Percentiles rank a stretch among this genome's conserved stretches.
These are phyloP conservation scores for Tothia fuscella DNA, from an alignment of 2,329 filamentous ascomycete genomes.

Conservation along the genomic window DNA sequence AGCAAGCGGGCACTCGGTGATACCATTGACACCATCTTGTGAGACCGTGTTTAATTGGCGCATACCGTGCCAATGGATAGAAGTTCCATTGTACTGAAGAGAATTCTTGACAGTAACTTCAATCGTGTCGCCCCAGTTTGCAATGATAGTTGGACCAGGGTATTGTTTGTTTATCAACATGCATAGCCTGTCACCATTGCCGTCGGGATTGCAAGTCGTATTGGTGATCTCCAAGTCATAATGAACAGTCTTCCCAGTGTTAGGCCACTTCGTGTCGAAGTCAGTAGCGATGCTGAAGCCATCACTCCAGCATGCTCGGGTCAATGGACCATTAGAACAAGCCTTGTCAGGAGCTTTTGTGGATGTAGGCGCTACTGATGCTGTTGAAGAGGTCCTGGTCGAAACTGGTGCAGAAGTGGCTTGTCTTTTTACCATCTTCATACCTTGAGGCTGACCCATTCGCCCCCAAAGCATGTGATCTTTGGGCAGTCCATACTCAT, in stretches of 20 bases:
- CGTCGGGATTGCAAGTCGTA: constrained; percentile 25
- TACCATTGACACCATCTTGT: constrained; percentile 40
- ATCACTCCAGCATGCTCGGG: constrained; percentile 30
- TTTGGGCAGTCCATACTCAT: neutral
- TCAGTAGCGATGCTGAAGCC: constrained; percentile 34
- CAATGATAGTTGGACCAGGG: constrained; percentile 51
- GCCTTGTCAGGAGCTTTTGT: constrained; percentile 14
- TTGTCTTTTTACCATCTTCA: constrained; percentile 3
- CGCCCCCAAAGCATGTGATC: constrained; percentile 11
- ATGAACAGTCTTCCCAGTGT: constrained; percentile 24
- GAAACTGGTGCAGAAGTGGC: neutral
- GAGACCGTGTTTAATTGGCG: constrained; percentile 39
- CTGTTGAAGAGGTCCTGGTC: neutral
- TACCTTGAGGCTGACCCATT: constrained; percentile 2
- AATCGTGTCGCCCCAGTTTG: constrained; percentile 36
- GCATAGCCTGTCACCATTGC: constrained; percentile 17
- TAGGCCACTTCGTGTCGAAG: constrained; percentile 32
- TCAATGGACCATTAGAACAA: constrained; percentile 29
- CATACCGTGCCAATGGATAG: constrained; percentile 52
- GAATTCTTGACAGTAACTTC: constrained; percentile 43
- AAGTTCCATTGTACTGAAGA: constrained; percentile 44
- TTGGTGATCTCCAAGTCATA: constrained; percentile 23
- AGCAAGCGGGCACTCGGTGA: constrained; percentile 32
- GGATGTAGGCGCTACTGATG: constrained; percentile 1
- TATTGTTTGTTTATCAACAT: constrained; percentile 49